These are phyloP conservation scores for Leccinum cinnamomeum DNA, from an alignment of 1,284 basidiomycete genomes.

Conservation along the genomic window DNA sequence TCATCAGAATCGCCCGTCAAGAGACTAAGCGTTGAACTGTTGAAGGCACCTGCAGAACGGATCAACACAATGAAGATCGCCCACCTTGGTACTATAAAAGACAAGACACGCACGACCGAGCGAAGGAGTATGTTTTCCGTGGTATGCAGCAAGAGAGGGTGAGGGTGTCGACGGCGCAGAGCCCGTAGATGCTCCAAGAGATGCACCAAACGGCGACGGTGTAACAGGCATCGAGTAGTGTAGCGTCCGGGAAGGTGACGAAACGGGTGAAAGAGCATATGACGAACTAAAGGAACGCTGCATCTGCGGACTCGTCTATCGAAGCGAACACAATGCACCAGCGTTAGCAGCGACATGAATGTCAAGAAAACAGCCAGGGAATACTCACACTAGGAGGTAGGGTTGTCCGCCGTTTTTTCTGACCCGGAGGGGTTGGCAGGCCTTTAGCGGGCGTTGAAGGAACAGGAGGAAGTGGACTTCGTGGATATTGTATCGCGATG, in stretches of 20 bases:
- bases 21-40: conserved; percentile 28
- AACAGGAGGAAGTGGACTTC: conserved; percentile 41
- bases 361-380: not conserved
- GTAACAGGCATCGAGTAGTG: conserved; percentile 42
- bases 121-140: conserved; percentile 31
- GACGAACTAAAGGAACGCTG: conserved; percentile 55
- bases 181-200: conserved; percentile 35
- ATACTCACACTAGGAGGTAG: conserved; percentile 50
- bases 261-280: conserved; percentile 51
- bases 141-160: conserved; percentile 34
- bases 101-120: conserved; percentile 29
- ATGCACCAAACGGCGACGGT: conserved; percentile 39
- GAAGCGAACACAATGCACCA: not conserved
- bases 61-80: not conserved
- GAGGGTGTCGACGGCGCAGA: conserved; percentile 43
- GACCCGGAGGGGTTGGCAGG: conserved; percentile 39
- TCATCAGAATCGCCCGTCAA: conserved; percentile 32
- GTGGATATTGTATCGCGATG: conserved; percentile 56
- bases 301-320: conserved; percentile 50
- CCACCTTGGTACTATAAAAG: not conserved
- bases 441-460: conserved; percentile 39
- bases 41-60: conserved; percentile 27
- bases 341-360: not conserved
- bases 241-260: conserved; percentile 48
- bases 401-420: conserved; percentile 36